Base-by-base conservation (phyloP, 495 filamentous ascomycete species). In the Tuber melanosporum region DNA sequence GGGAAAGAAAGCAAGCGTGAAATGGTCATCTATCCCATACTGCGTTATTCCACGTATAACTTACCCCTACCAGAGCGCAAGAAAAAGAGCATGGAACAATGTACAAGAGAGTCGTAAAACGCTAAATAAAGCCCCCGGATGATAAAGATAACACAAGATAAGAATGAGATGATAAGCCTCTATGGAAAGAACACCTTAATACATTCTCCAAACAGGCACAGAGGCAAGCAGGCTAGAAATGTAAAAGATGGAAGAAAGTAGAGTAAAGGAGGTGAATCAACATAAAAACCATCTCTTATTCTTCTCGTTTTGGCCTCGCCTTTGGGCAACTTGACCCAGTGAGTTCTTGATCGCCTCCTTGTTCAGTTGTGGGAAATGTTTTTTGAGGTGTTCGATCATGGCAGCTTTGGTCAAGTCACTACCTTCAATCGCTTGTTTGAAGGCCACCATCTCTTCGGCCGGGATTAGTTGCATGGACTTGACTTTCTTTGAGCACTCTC, bases 391-490 rank as follows among this genome's bases (percentile, higher is more conserved):
- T 83, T 96, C 94, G 22, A 94, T 85, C 76, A 97, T 82, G 0
- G 92, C 93, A 0, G 89, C 84, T 84, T 97, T 97, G 3, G 88
- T 92, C 73, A 93, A 85, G 76, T 91, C 88, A 84, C 91, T 92
- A 3, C 91, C 91, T 72, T 90, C 83, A 20, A 96, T 87, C 0
- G 87, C 89, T 71, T 86, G 83, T 83, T 91, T 93, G 84, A 97
- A 97, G n/a, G 90, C 91, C 1, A 85, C 86, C 47, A 95, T 83
- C 52, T 91, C 85, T 22, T 93, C 91, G 3, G 85, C 83, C 6
- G 90, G 88, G n/a, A 92, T 81, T 36, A 88, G 62, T 17, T 47
- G 52, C 47, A 72, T 71, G 32, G 39, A 66, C 73, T 76, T 80
- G 26, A 70, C 74, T 22, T 88, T 87, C 76, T 88, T 89, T 0